Percentiles rank a stretch among this genome's conserved stretches.
phyloP scores from a whole-genome alignment of 192 early-diverging fungal genomes.

The Coemansia sp. region DNA sequence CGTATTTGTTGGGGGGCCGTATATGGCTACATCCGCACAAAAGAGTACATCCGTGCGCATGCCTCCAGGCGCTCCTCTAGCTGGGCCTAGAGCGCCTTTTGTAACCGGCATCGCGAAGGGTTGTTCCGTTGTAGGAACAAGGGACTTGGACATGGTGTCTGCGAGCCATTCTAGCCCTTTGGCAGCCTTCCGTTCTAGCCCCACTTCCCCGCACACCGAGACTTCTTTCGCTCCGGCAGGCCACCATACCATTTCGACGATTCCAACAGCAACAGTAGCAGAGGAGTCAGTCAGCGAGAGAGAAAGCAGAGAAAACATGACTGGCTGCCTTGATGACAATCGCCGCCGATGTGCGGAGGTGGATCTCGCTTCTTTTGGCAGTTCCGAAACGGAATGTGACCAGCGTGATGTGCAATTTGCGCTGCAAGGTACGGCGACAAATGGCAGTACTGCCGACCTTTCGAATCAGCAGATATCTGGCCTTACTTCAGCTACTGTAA shows the following conservation, averaged over 20 bases:
- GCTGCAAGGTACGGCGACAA: neutral
- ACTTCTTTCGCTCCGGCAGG: neutral
- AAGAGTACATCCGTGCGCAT: neutral
- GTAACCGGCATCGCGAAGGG: neutral
- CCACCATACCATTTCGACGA: neutral
- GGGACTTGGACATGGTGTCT: neutral
- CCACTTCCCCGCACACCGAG: neutral
- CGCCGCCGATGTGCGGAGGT: neutral
- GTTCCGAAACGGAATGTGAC: constrained; percentile 3
- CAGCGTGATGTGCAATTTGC: neutral
- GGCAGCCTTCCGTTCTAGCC: neutral
- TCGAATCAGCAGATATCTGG: constrained; percentile 9
- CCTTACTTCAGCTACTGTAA: constrained; percentile 17
- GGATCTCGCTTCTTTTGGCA: neutral
- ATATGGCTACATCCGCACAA: neutral
- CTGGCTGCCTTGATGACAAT: neutral
- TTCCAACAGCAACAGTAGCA: neutral
- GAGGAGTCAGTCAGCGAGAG: neutral
- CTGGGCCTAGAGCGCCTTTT: neutral
- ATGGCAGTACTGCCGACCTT: constrained; percentile 16
- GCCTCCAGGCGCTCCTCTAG: neutral
- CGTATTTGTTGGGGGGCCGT: neutral
- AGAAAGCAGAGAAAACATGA: neutral
- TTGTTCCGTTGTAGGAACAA: neutral
- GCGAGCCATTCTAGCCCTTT: neutral